A percentile compares a stretch with the other conserved stretches of the same genome.
Conservation (phyloP, 2,329 filamentous ascomycete species). For the Arthrobotrys musiformis region DNA sequence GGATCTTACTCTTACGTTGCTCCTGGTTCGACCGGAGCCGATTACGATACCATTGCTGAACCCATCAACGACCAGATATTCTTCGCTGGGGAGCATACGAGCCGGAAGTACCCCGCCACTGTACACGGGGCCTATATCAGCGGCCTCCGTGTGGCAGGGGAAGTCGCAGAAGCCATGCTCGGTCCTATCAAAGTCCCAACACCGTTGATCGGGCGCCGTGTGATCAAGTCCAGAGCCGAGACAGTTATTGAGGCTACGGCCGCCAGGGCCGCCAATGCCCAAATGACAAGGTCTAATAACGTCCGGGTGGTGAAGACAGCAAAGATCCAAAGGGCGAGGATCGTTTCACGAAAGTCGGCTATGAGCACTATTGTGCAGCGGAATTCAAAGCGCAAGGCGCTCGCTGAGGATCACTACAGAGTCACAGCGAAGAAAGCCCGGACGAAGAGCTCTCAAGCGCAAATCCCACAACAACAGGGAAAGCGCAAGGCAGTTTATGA, state of each 20-base stretch:
- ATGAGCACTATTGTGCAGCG: neutral
- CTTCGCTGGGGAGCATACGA: constrained; percentile 97
- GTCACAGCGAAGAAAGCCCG: constrained; percentile 2
- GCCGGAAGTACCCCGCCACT: constrained; percentile 92
- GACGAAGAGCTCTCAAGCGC: constrained; percentile 4
- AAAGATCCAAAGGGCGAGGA: neutral
- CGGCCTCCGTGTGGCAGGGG: constrained; percentile 86
- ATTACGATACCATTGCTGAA: constrained; percentile 91
- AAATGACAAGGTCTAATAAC: neutral
- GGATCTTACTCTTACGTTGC: constrained; percentile 97
- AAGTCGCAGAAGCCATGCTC: constrained; percentile 81
- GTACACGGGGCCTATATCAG: constrained; percentile 97
- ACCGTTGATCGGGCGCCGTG: constrained; percentile 77
- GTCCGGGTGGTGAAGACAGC: neutral
- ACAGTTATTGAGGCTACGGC: neutral
- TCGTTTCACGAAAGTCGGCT: neutral
- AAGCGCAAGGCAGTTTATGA: constrained; percentile 59
- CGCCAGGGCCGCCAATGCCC: neutral
- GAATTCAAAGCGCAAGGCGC: constrained; percentile 56
- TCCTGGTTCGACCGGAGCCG: constrained; percentile 80
- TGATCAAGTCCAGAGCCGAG: constrained; percentile 60
- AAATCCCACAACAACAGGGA: neutral
- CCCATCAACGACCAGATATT: constrained; percentile 81
- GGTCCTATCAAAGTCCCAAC: constrained; percentile 81
- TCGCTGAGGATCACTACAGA: constrained; percentile 46